Evolutionary conservation across 192 early-diverging fungal genomes (phyloP).

Genomic region (Podila verticillata): DNA sequence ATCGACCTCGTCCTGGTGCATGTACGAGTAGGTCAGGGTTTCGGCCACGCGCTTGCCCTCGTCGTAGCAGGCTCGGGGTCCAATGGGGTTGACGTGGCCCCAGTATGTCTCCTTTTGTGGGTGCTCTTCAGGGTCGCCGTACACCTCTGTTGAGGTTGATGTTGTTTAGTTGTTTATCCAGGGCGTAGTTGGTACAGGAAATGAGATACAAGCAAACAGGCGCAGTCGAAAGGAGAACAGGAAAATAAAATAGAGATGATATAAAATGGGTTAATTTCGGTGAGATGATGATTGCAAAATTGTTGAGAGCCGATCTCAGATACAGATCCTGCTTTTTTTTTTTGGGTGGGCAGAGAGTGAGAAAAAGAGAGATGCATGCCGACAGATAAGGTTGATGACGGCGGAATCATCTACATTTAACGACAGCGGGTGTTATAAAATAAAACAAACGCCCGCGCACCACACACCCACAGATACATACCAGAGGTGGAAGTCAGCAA

Average conservation of each 20-base stretch:
- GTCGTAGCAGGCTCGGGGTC: conserved; percentile 87
- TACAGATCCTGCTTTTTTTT: too few relatives aligned
- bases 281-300: too few relatives aligned
- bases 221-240: background rate
- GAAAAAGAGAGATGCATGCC: too few relatives aligned
- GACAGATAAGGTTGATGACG: too few relatives aligned
- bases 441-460: too few relatives aligned
- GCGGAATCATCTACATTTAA: too few relatives aligned
- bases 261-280: too few relatives aligned
- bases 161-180: background rate
- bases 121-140: conserved; percentile 87
- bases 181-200: too few relatives aligned
- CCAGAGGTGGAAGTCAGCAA: conserved; percentile 84
- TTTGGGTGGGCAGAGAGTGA: too few relatives aligned
- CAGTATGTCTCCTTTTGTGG: conserved; percentile 89
- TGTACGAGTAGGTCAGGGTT: conserved; percentile 82
- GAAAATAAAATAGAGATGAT: conserved; percentile 4
- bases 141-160: conserved; percentile 71
- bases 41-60: conserved; percentile 90
- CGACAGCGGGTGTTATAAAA: too few relatives aligned
- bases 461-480: conserved; percentile 42
- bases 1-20: conserved; percentile 77
- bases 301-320: too few relatives aligned
- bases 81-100: conserved; percentile 82
- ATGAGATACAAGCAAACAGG: too few relatives aligned